Evolutionary conservation across 2,329 filamentous ascomycete species (phyloP).

Genomic region (Beauveria sp.): DNA sequence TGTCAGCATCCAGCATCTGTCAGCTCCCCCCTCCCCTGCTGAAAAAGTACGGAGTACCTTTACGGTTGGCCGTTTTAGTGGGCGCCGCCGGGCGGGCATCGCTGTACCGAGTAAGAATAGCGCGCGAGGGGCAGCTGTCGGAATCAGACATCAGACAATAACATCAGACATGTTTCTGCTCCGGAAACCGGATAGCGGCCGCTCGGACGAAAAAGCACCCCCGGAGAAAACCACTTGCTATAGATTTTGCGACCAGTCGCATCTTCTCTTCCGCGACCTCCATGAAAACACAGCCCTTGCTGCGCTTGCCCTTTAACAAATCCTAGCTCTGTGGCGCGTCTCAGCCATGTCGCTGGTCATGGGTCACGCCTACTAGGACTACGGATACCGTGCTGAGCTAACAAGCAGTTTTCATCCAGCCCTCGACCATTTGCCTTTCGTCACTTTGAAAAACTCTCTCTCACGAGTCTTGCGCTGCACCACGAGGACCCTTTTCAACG

Average conservation of each 20-base stretch:
- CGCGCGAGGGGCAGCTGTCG: not conserved
- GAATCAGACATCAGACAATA: not conserved
- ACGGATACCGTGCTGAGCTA: constrained; percentile 4
- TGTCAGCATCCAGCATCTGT: no score
- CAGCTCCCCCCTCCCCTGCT: no score
- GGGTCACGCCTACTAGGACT: not conserved
- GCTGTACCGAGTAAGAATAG: no score
- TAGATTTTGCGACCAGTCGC: not conserved
- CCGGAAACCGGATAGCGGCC: constrained; percentile 3
- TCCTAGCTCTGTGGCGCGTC: constrained; percentile 2
- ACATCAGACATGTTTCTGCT: not conserved
- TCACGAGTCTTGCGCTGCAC: not conserved
- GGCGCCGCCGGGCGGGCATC: not conserved
- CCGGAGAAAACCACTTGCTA: not conserved
- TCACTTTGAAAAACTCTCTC: not conserved
- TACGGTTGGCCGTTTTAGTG: not conserved
- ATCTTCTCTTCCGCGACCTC: not conserved
- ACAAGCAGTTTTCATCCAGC: not conserved
- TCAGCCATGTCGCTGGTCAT: constrained; percentile 6
- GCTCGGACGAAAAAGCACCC: not conserved
- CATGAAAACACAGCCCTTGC: not conserved
- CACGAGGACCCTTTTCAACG: not conserved
- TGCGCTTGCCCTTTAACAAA: not conserved
- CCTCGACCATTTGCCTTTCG: not conserved
- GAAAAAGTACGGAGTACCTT: no score